A percentile compares a stretch with the other conserved stretches of the same genome.
phyloP scores from a whole-genome alignment of 257 asterid genomes.

The Pogostemon cablin region DNA sequence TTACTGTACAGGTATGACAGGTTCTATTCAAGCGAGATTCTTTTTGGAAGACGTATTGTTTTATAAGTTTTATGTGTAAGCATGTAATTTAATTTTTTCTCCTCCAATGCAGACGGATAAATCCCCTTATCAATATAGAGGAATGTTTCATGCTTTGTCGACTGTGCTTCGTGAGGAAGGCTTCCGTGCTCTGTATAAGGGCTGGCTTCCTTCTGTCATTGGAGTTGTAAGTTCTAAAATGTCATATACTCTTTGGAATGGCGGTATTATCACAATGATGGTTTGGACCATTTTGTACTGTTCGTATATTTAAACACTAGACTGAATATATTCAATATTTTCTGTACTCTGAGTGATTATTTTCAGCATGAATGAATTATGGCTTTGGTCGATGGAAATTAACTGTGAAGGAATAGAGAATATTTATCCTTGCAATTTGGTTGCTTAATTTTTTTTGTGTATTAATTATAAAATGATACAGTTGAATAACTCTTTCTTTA shows the following conservation, averaged over 20 bases:
- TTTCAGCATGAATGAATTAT: slow-evolving; percentile 10
- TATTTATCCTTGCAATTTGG: not conserved
- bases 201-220: slow-evolving; percentile 99
- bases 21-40: not conserved
- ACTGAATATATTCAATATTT: not conserved
- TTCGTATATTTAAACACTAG: not conserved
- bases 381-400: not conserved
- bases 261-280: slow-evolving; percentile 8
- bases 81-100: slow-evolving; percentile 17
- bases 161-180: slow-evolving; percentile 99
- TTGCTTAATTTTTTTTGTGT: not conserved
- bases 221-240: slow-evolving; percentile 83
- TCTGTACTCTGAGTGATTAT: not conserved
- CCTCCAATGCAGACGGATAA: slow-evolving; percentile 69
- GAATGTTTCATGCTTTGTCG: slow-evolving; percentile 91
- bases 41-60: not conserved
- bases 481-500: slow-evolving; percentile 14
- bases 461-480: slow-evolving; percentile 12
- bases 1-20: slow-evolving; percentile 84
- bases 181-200: slow-evolving; percentile 90
- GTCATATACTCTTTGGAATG: slow-evolving; percentile 12
- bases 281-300: slow-evolving; percentile 13
- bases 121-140: slow-evolving; percentile 92
- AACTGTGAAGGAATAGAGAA: not conserved
- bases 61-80: not conserved